These are phyloP conservation scores for Penicillium vulpinum DNA, from an alignment of 2,329 filamentous ascomycete species.

Conservation along the genomic window DNA sequence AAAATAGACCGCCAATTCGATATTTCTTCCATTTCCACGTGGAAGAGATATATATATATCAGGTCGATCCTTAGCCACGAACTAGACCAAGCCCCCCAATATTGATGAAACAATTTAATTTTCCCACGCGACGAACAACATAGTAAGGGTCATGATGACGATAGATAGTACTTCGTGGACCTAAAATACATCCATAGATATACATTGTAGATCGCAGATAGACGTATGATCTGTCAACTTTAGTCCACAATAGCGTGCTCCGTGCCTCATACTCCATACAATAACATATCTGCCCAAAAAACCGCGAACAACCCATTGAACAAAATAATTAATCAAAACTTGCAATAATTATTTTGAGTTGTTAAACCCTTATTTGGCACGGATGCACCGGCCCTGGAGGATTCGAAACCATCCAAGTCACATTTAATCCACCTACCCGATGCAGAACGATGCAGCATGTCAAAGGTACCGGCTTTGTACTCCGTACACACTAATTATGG, in stretches of 20 bases:
- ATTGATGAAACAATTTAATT: not conserved
- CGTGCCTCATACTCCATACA: too few relatives aligned
- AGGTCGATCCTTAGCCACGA: not conserved
- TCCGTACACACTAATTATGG: not conserved
- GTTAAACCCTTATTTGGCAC: not conserved
- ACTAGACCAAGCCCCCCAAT: not conserved
- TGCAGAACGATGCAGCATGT: slow-evolving; percentile 1
- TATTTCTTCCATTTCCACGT: not conserved
- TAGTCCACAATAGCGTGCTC: not conserved
- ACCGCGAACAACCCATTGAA: too few relatives aligned
- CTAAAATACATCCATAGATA: too few relatives aligned
- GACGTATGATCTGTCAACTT: not conserved
- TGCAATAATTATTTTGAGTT: not conserved
- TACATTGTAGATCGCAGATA: too few relatives aligned
- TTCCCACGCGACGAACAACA: not conserved
- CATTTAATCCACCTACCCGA: slow-evolving; percentile 8
- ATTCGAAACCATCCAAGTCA: not conserved
- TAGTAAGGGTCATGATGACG: not conserved
- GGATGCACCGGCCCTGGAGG: not conserved
- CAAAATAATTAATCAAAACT: too few relatives aligned
- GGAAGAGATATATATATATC: not conserved
- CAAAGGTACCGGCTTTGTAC: not conserved
- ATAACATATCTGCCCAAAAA: not conserved
- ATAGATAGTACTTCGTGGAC: not conserved
- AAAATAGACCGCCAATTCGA: not conserved